Base-by-base conservation (phyloP, 2,329 filamentous ascomycete species). In the Macroventuria anomochaeta region DNA sequence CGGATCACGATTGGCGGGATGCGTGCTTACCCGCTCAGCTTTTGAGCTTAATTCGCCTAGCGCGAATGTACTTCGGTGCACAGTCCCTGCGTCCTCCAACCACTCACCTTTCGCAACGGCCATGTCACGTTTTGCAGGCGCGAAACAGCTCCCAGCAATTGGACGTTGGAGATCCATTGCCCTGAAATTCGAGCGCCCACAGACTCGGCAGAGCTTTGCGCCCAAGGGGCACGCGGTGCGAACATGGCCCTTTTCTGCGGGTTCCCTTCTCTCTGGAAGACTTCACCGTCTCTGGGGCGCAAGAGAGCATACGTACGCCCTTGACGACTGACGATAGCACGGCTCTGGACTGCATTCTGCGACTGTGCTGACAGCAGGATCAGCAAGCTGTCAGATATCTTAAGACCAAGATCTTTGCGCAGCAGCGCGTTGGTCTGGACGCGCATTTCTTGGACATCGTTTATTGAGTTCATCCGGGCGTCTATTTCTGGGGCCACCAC, bases 401-500 rank as follows among this genome's bases (percentile, higher is more conserved):
- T 61, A 62, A 63, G 61, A 64, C 55, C 62, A 67, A 55, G 53
- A 59, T 53, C 48, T 50, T 57, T 49, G 48, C 56, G 53, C 68
- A 68, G 63, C 67, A 68, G 57, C 61, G 41, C 53, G 52, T 59
- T 55, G 64, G 64, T 63, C 69, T 72, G 67, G 68, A 68, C 60
- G 68, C 65, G 54, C 65, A 51, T 51, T 47, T 54, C 64, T 65
- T 65, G 60, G 59, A 57, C 67, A 64, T 66, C 63, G 55, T 67
- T 59, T 61, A 67, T 69, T 67, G 63, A 67, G 50, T 72, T 72
- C 69, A 63, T 52, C 71, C 69, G 70, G 72, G 72, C 72, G 72
- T 75, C 70, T 75, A 75, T 74, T 75, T 72, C 68, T 69, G 72
- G 70, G 29, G 63, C 65, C 64, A 61, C 63, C 62, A 64, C 64